Evolutionary conservation across 2,329 filamentous ascomycete genomes (phyloP).

Genomic region (Diaporthe ampelina): DNA sequence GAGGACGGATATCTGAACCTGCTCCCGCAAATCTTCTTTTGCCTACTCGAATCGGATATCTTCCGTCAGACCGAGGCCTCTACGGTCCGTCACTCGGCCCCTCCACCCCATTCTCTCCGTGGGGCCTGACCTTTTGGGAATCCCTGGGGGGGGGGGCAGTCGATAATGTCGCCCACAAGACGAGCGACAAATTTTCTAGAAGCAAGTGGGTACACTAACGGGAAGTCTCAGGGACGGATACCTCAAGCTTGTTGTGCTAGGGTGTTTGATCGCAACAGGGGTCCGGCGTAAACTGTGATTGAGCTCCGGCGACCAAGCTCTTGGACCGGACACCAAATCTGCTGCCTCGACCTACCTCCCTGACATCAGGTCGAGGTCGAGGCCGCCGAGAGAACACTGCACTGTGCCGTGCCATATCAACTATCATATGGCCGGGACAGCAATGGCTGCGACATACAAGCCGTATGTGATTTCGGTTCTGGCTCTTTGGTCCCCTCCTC

Average conservation of each 20-base stretch:
- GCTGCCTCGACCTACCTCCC: background rate
- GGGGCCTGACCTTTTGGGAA: constrained; percentile 6
- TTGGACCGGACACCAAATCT: constrained; percentile 22
- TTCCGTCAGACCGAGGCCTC: constrained; percentile 19
- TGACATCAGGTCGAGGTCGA: background rate
- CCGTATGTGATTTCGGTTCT: background rate
- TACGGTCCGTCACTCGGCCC: constrained; percentile 5
- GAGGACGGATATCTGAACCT: background rate
- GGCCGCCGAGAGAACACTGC: background rate
- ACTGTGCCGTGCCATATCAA: background rate
- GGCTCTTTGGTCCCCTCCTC: background rate
- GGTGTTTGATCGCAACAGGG: constrained; percentile 19
- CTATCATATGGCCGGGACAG: too few species aligned
- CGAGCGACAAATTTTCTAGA: constrained; percentile 29
- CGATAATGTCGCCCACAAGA: constrained; percentile 30
- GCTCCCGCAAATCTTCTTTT: constrained; percentile 5
- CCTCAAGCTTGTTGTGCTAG: constrained; percentile 28
- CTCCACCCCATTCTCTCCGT: background rate
- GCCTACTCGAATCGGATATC: constrained; percentile 6
- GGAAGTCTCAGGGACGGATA: constrained; percentile 18
- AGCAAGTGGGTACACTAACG: constrained; percentile 20
- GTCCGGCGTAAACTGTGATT: constrained; percentile 15
- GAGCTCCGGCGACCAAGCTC: constrained; percentile 18
- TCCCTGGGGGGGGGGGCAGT: background rate
- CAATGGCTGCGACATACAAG: background rate